phyloP scores from a whole-genome alignment of 441 rosid species.

The Erodium moschatum region DNA sequence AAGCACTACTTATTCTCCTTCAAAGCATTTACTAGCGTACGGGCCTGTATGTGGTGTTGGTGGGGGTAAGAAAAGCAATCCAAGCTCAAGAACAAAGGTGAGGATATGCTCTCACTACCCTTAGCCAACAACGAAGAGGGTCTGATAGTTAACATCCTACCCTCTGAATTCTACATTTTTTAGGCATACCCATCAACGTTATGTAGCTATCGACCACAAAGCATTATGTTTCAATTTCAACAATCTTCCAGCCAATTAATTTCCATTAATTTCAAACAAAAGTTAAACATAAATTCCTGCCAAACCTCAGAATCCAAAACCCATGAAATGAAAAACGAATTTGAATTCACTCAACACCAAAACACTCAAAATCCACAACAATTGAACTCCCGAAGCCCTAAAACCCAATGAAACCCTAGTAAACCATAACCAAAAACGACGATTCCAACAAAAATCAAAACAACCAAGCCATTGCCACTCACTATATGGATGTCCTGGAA shows the following conservation, averaged over 20 bases:
- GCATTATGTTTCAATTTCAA: not conserved
- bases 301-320: not conserved
- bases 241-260: not conserved
- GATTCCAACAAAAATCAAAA: not conserved
- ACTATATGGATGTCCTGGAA: conserved; percentile 87
- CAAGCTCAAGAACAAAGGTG: not conserved
- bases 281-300: not conserved
- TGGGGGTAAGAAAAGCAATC: not conserved
- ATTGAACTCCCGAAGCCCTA: not conserved
- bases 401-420: not conserved
- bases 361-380: not conserved
- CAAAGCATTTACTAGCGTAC: not conserved
- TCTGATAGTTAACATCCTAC: not conserved
- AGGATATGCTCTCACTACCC: no score
- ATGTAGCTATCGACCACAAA: not conserved
- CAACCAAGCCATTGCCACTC: conserved; percentile 22
- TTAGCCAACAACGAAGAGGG: not conserved
- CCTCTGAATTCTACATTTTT: not conserved
- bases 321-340: not conserved
- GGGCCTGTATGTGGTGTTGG: not conserved
- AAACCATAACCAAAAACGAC: not conserved
- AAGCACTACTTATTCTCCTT: not conserved
- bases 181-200: no score
- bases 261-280: not conserved
- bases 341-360: not conserved